Evolutionary conservation across 1,284 basidiomycete species (phyloP), one percentile per base, ranked within the genome.

Genomic region (Sporisorium exsertum): DNA sequence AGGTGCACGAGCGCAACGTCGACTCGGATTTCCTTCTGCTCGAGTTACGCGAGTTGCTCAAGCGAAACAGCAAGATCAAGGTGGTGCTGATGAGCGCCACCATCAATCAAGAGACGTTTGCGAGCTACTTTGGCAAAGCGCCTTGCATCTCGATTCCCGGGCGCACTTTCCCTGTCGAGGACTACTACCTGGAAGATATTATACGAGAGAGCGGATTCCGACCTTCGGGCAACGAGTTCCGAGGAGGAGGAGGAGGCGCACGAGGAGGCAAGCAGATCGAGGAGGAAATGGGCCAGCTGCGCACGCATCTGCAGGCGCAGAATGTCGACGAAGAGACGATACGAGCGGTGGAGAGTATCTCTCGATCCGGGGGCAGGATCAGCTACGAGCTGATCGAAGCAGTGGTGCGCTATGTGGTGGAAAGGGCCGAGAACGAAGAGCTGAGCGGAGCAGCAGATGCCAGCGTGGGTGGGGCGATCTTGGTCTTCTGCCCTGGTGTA

Each of bases 1-100:
- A 97, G 88, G 93, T 94, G 33, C 94, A 96, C 83, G 94, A 96
- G 87, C 90, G 94, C 57, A 94, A 93, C 16, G 90, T 95, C 12
- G 94, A 97, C 80, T 91, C 92, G 15, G 95, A 97, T 85, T 92
- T 97, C 77, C 87, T 97, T 46, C 88, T 97, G 1, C 89, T 97
- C n/a, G 91, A 96, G 81, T 87, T 90, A 29, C 91, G 92, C 68
- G 92, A 94, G 78, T 87, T 97, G 12, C 86, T 97, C 51, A 87
- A 88, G 67, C 88, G 86, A n/a, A 92, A 95, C 79, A 87, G 88
- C 42, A 89, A 86, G 8, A 89, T 97, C 81, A 95, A 93, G 84
- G 89, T 95, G n/a, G 86, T 94, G 32, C 88, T 85, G 40, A 85
- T 85, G 84, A 81, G 79, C 56, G 84, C 84, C 1, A 85, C 63